These are phyloP conservation scores for Sphaerulina vaccinii DNA, from an alignment of 2,329 filamentous ascomycete species.

Conservation along the genomic window DNA sequence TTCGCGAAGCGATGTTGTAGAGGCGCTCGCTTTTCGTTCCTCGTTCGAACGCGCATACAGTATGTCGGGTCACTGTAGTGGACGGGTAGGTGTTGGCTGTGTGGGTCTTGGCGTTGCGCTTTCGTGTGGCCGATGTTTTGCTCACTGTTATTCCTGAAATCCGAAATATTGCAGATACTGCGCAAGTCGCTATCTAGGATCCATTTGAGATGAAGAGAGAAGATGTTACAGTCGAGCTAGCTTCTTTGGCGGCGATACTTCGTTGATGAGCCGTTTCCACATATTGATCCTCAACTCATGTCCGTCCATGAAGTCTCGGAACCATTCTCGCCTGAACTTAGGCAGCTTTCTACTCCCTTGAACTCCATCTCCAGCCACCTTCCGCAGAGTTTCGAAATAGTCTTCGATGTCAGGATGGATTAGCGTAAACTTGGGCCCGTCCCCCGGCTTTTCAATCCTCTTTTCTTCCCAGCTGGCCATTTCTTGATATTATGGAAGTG, in stretches of 20 bases:
- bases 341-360: slow-evolving; percentile 1
- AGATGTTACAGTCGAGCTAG: slow-evolving; percentile 1
- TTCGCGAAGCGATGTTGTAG: too few species aligned
- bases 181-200: too few species aligned
- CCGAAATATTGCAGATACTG: too few species aligned
- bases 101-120: too few species aligned
- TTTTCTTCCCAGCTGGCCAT: slow-evolving; percentile 59
- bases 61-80: too few species aligned
- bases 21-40: too few species aligned
- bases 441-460: slow-evolving; percentile 54
- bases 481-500: slow-evolving; percentile 50
- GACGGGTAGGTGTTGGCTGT: too few species aligned
- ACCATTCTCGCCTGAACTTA: slow-evolving; percentile 15
- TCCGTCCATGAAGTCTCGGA: slow-evolving; percentile 14
- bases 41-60: too few species aligned
- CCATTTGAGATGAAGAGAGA: too few species aligned
- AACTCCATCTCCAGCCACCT: slow-evolving; percentile 48
- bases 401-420: slow-evolving; percentile 63
- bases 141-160: too few species aligned
- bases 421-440: slow-evolving; percentile 57
- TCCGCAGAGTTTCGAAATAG: slow-evolving; percentile 60
- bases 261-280: slow-evolving; percentile 14
- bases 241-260: not conserved
- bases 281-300: slow-evolving; percentile 15
- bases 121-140: too few species aligned